phyloP scores from a whole-genome alignment of 805 yeast species.

The Saccharomyces paradoxus region DNA sequence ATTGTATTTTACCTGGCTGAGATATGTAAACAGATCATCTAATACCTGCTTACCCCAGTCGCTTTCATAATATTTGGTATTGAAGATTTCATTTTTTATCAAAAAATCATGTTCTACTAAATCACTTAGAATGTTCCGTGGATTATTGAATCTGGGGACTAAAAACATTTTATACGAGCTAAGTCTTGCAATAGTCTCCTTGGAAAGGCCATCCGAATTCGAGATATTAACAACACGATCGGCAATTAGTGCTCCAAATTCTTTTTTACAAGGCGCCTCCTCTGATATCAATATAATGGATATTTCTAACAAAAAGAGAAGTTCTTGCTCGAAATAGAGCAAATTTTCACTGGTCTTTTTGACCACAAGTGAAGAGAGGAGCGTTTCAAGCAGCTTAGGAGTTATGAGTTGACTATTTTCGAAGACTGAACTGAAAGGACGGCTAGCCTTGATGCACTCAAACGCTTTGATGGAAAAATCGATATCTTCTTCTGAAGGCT shows the following conservation, averaged over 20 bases:
- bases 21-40: conserved; percentile 32
- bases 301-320: conserved; percentile 40
- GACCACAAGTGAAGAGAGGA: conserved; percentile 31
- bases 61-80: conserved; percentile 27
- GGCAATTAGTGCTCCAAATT: conserved; percentile 14
- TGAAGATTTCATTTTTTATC: conserved; percentile 22
- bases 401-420: conserved; percentile 33
- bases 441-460: conserved; percentile 71
- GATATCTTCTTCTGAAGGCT: conserved; percentile 89
- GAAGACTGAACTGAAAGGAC: conserved; percentile 46
- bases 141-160: conserved; percentile 14
- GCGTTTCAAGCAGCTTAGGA: conserved; percentile 25
- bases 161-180: conserved; percentile 32
- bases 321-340: conserved; percentile 38
- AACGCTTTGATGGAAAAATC: conserved; percentile 73
- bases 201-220: conserved; percentile 6
- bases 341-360: conserved; percentile 23
- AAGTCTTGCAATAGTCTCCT: conserved; percentile 19
- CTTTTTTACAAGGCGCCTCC: conserved; percentile 25
- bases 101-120: conserved; percentile 19
- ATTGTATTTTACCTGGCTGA: conserved; percentile 12
- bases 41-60: conserved; percentile 41
- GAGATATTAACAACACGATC: conserved; percentile 9
- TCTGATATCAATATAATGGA: conserved; percentile 23
- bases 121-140: conserved; percentile 8